Evolutionary conservation across 768 basidiomycete genomes (phyloP).

Genomic region (Crepidotus variabilis): DNA sequence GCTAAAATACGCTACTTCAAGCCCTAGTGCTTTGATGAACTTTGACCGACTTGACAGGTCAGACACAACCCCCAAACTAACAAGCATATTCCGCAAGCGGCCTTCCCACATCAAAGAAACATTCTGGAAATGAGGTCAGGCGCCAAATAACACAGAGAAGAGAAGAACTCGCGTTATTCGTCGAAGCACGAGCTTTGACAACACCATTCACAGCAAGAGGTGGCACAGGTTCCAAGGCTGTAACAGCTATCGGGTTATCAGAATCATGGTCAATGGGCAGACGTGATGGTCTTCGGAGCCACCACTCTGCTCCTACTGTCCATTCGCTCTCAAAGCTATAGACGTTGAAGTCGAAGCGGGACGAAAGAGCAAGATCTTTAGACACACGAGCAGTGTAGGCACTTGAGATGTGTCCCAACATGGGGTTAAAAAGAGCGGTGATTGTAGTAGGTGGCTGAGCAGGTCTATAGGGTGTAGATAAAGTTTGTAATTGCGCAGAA

Average conservation of each 20-base stretch:
- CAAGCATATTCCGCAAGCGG: slow-evolving; percentile 80
- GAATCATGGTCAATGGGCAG: slow-evolving; percentile 23
- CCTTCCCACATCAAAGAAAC: slow-evolving; percentile 94
- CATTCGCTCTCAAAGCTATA: slow-evolving; percentile 97
- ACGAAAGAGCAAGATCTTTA: slow-evolving; percentile 79
- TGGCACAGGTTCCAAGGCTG: slow-evolving; percentile 6
- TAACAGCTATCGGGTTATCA: slow-evolving; percentile 4
- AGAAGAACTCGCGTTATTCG: slow-evolving; percentile 65
- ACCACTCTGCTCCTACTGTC: slow-evolving; percentile 96
- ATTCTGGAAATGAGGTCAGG: slow-evolving; percentile 46
- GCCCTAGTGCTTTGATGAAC: slow-evolving; percentile 84
- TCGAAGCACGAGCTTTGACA: slow-evolving; percentile 85
- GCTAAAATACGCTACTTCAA: slow-evolving; percentile 94
- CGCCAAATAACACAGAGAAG: background rate
- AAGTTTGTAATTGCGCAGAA: slow-evolving; percentile 48
- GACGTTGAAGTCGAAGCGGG: slow-evolving; percentile 93
- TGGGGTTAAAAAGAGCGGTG: slow-evolving; percentile 92
- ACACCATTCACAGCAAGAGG: slow-evolving; percentile 65
- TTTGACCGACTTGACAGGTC: slow-evolving; percentile 82
- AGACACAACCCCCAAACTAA: slow-evolving; percentile 88
- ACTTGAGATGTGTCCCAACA: slow-evolving; percentile 89
- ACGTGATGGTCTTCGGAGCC: slow-evolving; percentile 63
- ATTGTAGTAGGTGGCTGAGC: slow-evolving; percentile 91
- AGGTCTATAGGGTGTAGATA: slow-evolving; percentile 34
- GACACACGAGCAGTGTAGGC: slow-evolving; percentile 90